phyloP scores from a whole-genome alignment of 306 rosid genomes.

The Lagenaria siceraria region DNA sequence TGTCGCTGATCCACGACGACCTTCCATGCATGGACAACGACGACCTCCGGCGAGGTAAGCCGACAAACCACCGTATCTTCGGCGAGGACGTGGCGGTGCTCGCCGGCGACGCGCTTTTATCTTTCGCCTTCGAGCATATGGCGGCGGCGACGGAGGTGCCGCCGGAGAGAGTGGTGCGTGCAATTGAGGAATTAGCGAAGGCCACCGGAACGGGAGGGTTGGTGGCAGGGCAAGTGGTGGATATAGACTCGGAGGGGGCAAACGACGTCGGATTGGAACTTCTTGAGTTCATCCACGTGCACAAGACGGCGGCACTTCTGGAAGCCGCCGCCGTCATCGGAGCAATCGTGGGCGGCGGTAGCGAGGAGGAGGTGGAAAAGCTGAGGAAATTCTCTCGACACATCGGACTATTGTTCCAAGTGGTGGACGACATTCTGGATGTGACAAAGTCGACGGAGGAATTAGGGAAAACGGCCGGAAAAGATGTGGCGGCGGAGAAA shows the following conservation, averaged over 20 bases:
- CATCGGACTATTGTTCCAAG: slow-evolving; percentile 43
- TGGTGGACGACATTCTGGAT: slow-evolving; percentile 56
- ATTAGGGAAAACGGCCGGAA: slow-evolving; percentile 56
- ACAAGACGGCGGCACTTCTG: slow-evolving; percentile 44
- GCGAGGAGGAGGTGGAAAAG: slow-evolving; percentile 23
- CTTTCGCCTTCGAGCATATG: slow-evolving; percentile 39
- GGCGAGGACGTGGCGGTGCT: slow-evolving; percentile 49
- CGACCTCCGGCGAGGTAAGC: slow-evolving; percentile 52
- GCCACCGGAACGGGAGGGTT: slow-evolving; percentile 33
- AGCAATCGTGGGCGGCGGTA: slow-evolving; percentile 39
- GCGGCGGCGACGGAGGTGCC: slow-evolving; percentile 18
- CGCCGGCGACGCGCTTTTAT: slow-evolving; percentile 39
- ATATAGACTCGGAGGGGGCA: slow-evolving; percentile 27
- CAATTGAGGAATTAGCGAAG: slow-evolving; percentile 30
- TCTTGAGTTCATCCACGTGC: slow-evolving; percentile 39
- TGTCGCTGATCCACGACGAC: slow-evolving; percentile 56
- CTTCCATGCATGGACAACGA: slow-evolving; percentile 61
- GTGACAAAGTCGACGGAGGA: slow-evolving; percentile 42
- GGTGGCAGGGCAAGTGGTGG: slow-evolving; percentile 45
- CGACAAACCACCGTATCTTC: slow-evolving; percentile 36
- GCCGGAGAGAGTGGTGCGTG: slow-evolving; percentile 24
- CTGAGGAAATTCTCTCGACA: slow-evolving; percentile 33
- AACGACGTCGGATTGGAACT: slow-evolving; percentile 22
- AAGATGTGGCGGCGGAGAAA: slow-evolving; percentile 43
- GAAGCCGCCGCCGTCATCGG: slow-evolving; percentile 43